Conservation (phyloP, 2,329 filamentous ascomycete genomes). For the Bisporella sp. region DNA sequence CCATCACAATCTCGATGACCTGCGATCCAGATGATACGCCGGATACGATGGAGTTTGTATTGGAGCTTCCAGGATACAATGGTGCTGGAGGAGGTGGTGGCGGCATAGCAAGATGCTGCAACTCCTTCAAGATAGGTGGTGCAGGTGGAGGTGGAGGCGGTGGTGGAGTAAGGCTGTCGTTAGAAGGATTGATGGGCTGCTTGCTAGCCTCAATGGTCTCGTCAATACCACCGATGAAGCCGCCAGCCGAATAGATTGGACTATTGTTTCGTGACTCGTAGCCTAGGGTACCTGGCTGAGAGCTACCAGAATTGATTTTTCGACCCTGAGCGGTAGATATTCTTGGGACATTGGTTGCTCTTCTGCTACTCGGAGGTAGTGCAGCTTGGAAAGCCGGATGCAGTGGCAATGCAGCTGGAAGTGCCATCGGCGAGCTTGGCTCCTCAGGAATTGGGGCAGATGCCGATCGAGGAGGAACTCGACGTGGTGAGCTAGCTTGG, state of each 20-base stretch:
- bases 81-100: slow-evolving; percentile 57
- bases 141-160: slow-evolving; percentile 45
- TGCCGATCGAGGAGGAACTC: slow-evolving; percentile 50
- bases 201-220: slow-evolving; percentile 34
- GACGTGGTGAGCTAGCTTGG: slow-evolving; percentile 38
- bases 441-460: slow-evolving; percentile 51
- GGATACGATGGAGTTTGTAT: slow-evolving; percentile 28
- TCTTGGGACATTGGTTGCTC: slow-evolving; percentile 9
- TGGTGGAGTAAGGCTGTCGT: slow-evolving; percentile 42
- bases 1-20: slow-evolving; percentile 61
- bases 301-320: slow-evolving; percentile 24
- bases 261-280: slow-evolving; percentile 24
- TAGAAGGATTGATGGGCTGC: slow-evolving; percentile 34
- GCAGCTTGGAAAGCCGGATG: slow-evolving; percentile 36
- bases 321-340: slow-evolving; percentile 17
- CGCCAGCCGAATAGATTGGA: slow-evolving; percentile 17
- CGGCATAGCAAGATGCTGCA: slow-evolving; percentile 53
- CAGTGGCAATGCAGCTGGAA: slow-evolving; percentile 28
- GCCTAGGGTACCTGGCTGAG: slow-evolving; percentile 23
- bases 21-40: slow-evolving; percentile 40
- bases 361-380: slow-evolving; percentile 28
- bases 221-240: slow-evolving; percentile 38
- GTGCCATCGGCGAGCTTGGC: slow-evolving; percentile 26
- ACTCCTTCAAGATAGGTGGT: slow-evolving; percentile 51
- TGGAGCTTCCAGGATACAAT: slow-evolving; percentile 38